These are phyloP conservation scores for Dysphania ambrosioides DNA, from an alignment of 148 eudicot genomes.

Conservation along the genomic window DNA sequence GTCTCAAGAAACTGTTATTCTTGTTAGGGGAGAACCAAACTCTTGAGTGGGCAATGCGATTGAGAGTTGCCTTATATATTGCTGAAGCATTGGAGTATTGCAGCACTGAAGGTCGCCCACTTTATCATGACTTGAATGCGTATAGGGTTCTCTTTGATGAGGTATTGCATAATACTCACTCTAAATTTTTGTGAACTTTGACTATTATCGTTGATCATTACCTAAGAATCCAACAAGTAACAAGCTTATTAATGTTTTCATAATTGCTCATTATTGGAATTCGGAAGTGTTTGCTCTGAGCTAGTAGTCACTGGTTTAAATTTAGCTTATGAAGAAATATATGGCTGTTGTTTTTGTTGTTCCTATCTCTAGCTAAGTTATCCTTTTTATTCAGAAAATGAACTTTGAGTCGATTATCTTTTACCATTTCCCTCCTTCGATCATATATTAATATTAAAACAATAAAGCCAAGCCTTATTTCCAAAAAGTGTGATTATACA, in stretches of 20 bases:
- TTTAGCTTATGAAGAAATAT: no score
- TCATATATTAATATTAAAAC: no score
- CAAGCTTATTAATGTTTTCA: no score
- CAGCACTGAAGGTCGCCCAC: conserved; percentile 67
- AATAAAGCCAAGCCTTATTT: no score
- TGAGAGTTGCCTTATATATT: conserved; percentile 73
- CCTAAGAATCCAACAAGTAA: neutral
- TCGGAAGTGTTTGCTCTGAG: neutral
- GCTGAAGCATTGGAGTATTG: conserved; percentile 92
- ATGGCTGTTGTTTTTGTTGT: no score
- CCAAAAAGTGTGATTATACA: neutral
- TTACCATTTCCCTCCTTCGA: no score
- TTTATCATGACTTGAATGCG: conserved; percentile 89
- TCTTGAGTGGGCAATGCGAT: conserved; percentile 90
- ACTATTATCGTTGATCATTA: neutral
- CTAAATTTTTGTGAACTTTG: neutral
- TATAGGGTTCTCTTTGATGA: conserved; percentile 96
- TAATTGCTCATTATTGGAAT: neutral
- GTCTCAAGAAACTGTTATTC: conserved; percentile 3
- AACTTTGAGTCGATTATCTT: no score
- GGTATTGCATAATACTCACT: conserved; percentile 34
- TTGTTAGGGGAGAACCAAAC: conserved; percentile 92
- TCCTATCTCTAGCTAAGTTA: no score
- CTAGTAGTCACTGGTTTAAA: neutral
- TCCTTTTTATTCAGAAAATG: no score